Evolutionary conservation across 306 rosid genomes (phyloP).

Genomic region (Herpetospermum pedunculosum): DNA sequence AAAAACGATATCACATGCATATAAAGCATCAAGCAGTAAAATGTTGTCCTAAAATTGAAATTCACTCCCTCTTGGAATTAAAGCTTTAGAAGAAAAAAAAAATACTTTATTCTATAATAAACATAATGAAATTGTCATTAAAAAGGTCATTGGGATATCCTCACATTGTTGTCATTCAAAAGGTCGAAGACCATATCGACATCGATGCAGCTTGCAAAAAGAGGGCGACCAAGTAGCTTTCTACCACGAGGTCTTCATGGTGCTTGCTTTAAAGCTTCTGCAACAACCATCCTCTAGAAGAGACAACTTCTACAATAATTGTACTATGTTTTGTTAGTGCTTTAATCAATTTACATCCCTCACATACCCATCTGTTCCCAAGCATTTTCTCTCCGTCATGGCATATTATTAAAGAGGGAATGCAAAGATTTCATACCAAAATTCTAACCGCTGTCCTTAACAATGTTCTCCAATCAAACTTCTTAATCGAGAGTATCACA

Average conservation of each 20-base stretch:
- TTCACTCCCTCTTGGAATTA: not conserved
- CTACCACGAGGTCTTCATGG: not conserved
- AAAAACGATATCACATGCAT: not conserved
- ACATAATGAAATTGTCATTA: not conserved
- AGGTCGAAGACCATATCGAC: not conserved
- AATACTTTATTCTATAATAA: not conserved
- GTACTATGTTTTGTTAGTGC: not conserved
- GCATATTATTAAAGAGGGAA: not conserved
- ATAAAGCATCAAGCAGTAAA: not conserved
- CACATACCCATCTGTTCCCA: not conserved
- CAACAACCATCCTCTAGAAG: not conserved
- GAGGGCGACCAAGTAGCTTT: constrained; percentile 2
- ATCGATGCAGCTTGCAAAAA: not conserved
- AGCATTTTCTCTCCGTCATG: not conserved
- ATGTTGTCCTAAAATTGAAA: not conserved
- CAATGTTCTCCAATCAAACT: not conserved
- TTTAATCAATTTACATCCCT: not conserved
- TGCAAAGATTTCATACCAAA: not conserved
- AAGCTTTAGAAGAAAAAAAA: not conserved
- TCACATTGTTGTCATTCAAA: not conserved
- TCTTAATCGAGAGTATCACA: not conserved
- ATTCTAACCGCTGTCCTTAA: not conserved
- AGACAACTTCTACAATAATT: not conserved
- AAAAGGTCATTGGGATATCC: not conserved
- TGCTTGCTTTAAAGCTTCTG: not conserved